A percentile compares a stretch with the other conserved stretches of the same genome.
These are phyloP conservation scores for Epichloe glyceriae DNA, from an alignment of 2,329 filamentous ascomycete species.

Conservation along the genomic window DNA sequence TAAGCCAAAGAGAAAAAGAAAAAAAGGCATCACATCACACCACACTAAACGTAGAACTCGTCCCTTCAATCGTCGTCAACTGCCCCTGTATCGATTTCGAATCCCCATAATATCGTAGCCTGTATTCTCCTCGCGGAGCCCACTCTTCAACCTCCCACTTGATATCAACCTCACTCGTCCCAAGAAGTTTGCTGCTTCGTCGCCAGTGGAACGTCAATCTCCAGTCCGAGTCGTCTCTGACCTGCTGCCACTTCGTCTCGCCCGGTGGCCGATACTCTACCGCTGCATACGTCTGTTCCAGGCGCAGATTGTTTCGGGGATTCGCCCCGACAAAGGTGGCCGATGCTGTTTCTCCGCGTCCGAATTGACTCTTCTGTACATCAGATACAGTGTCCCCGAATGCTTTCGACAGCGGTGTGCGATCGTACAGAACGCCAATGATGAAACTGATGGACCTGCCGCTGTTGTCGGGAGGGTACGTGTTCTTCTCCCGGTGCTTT, in stretches of 20 bases:
- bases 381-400: constrained; percentile 57
- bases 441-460: constrained; percentile 68
- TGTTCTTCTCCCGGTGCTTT: constrained; percentile 28
- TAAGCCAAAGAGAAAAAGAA: too few relatives aligned
- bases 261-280: constrained; percentile 40
- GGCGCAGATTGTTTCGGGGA: constrained; percentile 70
- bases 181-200: constrained; percentile 54
- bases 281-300: constrained; percentile 64
- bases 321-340: constrained; percentile 75
- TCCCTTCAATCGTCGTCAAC: constrained; percentile 55
- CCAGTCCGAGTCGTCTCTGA: constrained; percentile 75
- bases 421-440: constrained; percentile 62
- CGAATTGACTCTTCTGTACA: constrained; percentile 33
- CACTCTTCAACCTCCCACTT: constrained; percentile 64
- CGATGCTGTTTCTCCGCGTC: constrained; percentile 43
- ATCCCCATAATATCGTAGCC: constrained; percentile 73
- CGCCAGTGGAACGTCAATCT: constrained; percentile 68
- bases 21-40: constrained; percentile 3
- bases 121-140: constrained; percentile 50
- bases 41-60: constrained; percentile 38
- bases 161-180: constrained; percentile 62
- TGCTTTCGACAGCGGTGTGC: constrained; percentile 44
- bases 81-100: constrained; percentile 49
- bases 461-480: constrained; percentile 63
- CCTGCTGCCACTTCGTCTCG: constrained; percentile 42